Evolutionary conservation across 2,329 filamentous ascomycete genomes (phyloP).

Genomic region (Colletotrichum liriopes): DNA sequence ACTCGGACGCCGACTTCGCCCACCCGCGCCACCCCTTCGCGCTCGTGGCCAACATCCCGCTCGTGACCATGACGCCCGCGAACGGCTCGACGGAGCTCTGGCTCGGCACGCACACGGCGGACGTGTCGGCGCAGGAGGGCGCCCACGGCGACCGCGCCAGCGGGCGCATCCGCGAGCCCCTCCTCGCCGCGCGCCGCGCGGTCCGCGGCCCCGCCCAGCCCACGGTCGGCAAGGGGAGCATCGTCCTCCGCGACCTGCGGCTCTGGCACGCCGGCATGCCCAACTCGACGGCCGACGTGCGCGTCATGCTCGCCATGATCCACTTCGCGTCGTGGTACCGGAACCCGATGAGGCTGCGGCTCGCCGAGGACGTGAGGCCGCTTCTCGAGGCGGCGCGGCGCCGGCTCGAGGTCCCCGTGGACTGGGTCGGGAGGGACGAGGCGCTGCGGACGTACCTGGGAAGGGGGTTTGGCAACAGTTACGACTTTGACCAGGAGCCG

Average conservation of each 20-base stretch:
- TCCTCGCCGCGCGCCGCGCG: slow-evolving; percentile 56
- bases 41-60: slow-evolving; percentile 68
- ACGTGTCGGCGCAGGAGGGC: slow-evolving; percentile 61
- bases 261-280: slow-evolving; percentile 78
- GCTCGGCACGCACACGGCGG: slow-evolving; percentile 67
- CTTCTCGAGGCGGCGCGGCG: slow-evolving; percentile 56
- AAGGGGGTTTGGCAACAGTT: slow-evolving; percentile 73
- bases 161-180: slow-evolving; percentile 61
- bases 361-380: slow-evolving; percentile 65
- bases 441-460: slow-evolving; percentile 66
- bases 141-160: slow-evolving; percentile 67
- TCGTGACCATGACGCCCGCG: slow-evolving; percentile 64
- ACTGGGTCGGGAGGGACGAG: slow-evolving; percentile 62
- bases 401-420: slow-evolving; percentile 65
- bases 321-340: slow-evolving; percentile 72
- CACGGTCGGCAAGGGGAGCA: slow-evolving; percentile 66
- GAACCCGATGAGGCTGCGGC: slow-evolving; percentile 70
- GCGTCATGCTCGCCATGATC: slow-evolving; percentile 74
- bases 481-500: slow-evolving; percentile 70
- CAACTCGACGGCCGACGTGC: slow-evolving; percentile 64
- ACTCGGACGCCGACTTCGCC: slow-evolving; percentile 72
- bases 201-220: slow-evolving; percentile 65
- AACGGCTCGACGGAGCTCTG: slow-evolving; percentile 74
- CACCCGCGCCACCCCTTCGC: slow-evolving; percentile 70
- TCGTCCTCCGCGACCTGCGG: slow-evolving; percentile 72